Evolutionary conservation across 768 basidiomycete species (phyloP).

Genomic region (Lactarius hatsudake): DNA sequence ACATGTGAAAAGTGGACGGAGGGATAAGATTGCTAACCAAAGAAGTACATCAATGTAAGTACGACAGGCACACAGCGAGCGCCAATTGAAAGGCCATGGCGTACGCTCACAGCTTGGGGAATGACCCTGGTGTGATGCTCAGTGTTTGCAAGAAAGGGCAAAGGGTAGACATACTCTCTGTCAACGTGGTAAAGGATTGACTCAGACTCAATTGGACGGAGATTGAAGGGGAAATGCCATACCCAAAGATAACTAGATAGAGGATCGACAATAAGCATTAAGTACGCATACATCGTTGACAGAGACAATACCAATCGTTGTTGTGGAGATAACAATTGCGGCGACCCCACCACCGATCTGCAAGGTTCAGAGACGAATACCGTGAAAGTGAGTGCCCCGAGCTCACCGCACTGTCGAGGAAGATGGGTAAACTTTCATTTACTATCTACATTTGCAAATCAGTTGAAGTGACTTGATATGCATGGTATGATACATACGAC

Average conservation of each 20-base stretch:
- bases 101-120: slow-evolving; percentile 70
- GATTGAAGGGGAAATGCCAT: slow-evolving; percentile 30
- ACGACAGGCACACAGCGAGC: slow-evolving; percentile 52
- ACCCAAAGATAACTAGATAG: slow-evolving; percentile 76
- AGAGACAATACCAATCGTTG: slow-evolving; percentile 55
- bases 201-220: background rate
- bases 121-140: slow-evolving; percentile 47
- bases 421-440: slow-evolving; percentile 82
- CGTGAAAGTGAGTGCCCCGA: background rate
- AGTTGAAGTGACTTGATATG: background rate
- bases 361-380: background rate
- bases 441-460: slow-evolving; percentile 48
- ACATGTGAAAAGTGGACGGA: background rate
- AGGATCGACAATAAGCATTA: slow-evolving; percentile 6
- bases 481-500: slow-evolving; percentile 52
- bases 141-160: background rate
- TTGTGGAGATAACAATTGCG: slow-evolving; percentile 76
- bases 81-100: slow-evolving; percentile 58
- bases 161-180: slow-evolving; percentile 15
- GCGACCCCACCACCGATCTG: slow-evolving; percentile 68
- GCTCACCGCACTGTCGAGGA: slow-evolving; percentile 65
- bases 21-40: slow-evolving; percentile 36
- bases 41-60: slow-evolving; percentile 47
- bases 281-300: background rate
- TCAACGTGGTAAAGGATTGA: too few relatives aligned